Evolutionary conservation across 139 green algal genomes (phyloP).

Genomic region (Raphidocelis subcapitata): DNA sequence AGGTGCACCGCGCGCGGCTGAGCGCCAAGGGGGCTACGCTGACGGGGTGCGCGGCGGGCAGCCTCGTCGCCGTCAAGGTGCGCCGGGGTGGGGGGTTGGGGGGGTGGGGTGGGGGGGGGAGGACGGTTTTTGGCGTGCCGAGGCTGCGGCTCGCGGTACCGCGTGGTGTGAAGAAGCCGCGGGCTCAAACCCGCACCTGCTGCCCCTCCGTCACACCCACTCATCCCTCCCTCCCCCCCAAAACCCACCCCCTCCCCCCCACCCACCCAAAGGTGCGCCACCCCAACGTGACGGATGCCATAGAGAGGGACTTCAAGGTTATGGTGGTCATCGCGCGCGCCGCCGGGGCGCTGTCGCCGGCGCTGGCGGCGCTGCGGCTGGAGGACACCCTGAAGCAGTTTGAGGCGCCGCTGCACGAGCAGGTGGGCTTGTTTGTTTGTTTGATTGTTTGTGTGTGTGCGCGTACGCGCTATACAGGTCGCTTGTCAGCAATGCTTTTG

Average conservation of each 20-base stretch:
- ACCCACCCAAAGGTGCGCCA: conserved; percentile 74
- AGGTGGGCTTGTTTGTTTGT: no score
- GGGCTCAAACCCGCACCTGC: no score
- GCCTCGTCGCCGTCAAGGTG: conserved; percentile 86
- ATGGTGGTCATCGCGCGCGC: conserved; percentile 83
- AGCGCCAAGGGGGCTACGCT: conserved; percentile 52
- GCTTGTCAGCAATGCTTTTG: no score
- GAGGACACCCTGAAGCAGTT: conserved; percentile 95
- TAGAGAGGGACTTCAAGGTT: conserved; percentile 91
- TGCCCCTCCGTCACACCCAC: no score
- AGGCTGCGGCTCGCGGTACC: no score
- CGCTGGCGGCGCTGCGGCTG: conserved; percentile 66
- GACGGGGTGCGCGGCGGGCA: conserved; percentile 53
- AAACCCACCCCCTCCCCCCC: no score
- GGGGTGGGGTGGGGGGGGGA: no score
- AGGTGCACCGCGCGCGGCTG: conserved; percentile 82
- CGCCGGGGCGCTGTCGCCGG: conserved; percentile 45
- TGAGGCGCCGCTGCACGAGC: conserved; percentile 91
- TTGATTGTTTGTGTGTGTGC: no score
- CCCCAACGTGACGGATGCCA: conserved; percentile 82
- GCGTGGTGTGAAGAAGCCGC: no score
- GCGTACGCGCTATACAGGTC: no score
- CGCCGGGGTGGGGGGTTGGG: neutral
- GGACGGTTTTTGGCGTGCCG: no score
- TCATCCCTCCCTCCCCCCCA: no score